Evolutionary conservation across 805 yeast genomes (phyloP), one percentile per base, ranked within the genome.

Genomic region (Metschnikowia proteae): DNA sequence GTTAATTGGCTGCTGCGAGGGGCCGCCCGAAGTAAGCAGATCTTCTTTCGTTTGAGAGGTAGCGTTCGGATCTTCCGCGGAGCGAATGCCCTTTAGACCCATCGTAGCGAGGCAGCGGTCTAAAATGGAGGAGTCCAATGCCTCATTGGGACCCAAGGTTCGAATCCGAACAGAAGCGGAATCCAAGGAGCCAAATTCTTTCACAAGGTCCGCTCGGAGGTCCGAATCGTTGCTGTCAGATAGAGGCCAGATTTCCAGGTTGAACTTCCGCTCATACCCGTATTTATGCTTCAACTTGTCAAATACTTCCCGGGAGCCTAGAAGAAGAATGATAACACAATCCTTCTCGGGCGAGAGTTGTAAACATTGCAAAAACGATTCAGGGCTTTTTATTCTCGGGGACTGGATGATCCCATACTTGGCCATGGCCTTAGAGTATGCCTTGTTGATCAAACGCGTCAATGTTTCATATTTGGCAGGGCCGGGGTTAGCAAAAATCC

Each of bases 351-450:
- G 38, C 4, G 52, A 47, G 6, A 73, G 52, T 1, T 57, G 59
- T 11, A 74, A 52, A 50, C 70, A 73, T 2, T 49, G 38, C 28
- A 59, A 35, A 26, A 68, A 56, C 0, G 52, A 27, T 0, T 52
- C 53, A 1, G 55, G 48, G 28, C 55, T 27, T 41, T 70, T 68
- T 27, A 81, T 65, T 46, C 86, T 65, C 4, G 71, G 63, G 0
- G 76, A 63, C 11, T 55, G 51, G 17, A 81, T 70, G 6, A 78
- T 58, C 1, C 69, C 66, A 55, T 65, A 81, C 52, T 69, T 70
- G 59, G 51, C 69, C 48, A 76, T 63, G 7, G 78, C 76, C 50
- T 74, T 76, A 51, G 74, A 65, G 59, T 80, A 81, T 1, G 81
- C 80, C 47, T 70, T 66, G 58, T 81, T 81, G 48, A 81, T 60